phyloP scores from a whole-genome alignment of 805 yeast genomes.

The Cyberlindnera xylosilytica region DNA sequence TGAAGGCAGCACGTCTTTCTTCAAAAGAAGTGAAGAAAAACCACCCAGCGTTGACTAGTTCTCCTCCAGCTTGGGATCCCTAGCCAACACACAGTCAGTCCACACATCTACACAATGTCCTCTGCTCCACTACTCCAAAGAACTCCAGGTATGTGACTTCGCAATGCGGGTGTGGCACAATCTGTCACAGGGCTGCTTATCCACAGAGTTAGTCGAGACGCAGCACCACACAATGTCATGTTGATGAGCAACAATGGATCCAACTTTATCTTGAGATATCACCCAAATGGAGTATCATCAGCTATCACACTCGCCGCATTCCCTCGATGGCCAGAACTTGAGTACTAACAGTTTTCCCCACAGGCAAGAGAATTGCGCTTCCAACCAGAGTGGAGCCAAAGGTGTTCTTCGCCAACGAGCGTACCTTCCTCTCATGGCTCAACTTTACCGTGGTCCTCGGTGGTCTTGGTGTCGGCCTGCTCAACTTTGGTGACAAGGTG shows the following conservation, averaged over 20 bases:
- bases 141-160: conserved; percentile 50
- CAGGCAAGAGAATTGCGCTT: conserved; percentile 87
- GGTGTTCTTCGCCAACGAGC: conserved; percentile 97
- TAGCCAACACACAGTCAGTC: neutral
- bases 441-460: conserved; percentile 98
- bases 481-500: conserved; percentile 92
- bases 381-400: conserved; percentile 99
- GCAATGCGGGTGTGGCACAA: too few relatives aligned
- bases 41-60: too few relatives aligned
- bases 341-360: neutral
- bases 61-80: too few relatives aligned
- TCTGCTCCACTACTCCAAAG: conserved; percentile 71
- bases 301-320: too few relatives aligned
- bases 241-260: too few relatives aligned
- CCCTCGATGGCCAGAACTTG: too few relatives aligned
- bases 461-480: conserved; percentile 90
- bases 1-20: neutral
- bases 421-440: conserved; percentile 97
- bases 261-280: too few relatives aligned
- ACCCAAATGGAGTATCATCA: too few relatives aligned
- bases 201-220: too few relatives aligned
- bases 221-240: too few relatives aligned
- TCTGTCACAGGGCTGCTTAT: too few relatives aligned
- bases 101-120: conserved; percentile 42
- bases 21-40: too few relatives aligned